These are phyloP conservation scores for Arctium minus DNA, from an alignment of 129 eudicot species.

Conservation along the genomic window DNA sequence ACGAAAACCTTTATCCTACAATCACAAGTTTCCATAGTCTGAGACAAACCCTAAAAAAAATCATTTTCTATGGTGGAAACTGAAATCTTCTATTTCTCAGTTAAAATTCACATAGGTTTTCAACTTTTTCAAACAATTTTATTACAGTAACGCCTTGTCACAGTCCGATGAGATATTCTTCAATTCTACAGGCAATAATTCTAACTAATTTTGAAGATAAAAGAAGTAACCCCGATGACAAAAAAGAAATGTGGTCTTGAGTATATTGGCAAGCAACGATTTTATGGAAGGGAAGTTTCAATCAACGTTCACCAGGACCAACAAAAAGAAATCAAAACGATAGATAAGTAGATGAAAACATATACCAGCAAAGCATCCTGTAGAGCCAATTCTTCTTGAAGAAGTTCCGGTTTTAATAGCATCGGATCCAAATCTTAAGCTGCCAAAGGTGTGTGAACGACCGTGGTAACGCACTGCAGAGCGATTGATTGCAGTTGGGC, in stretches of 20 bases:
- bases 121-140: neutral
- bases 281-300: neutral
- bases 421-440: neutral
- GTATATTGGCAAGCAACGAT: neutral
- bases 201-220: neutral
- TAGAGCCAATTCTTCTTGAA: constrained; percentile 13
- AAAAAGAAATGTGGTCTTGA: neutral
- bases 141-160: neutral
- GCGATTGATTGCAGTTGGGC: constrained; percentile 12
- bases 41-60: neutral
- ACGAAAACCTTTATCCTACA: neutral
- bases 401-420: neutral
- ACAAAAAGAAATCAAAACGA: neutral
- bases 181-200: neutral
- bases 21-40: neutral
- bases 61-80: neutral
- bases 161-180: neutral
- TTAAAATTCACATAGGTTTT: neutral
- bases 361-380: constrained; percentile 37
- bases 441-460: constrained; percentile 13
- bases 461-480: constrained; percentile 15
- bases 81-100: neutral
- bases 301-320: neutral
- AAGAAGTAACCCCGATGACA: neutral
- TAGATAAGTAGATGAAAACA: neutral